Percentiles rank a stretch among this genome's conserved stretches.
Evolutionary conservation across 2,329 filamentous ascomycete genomes (phyloP).

Genomic region (Fusarium pseudocircinatum): DNA sequence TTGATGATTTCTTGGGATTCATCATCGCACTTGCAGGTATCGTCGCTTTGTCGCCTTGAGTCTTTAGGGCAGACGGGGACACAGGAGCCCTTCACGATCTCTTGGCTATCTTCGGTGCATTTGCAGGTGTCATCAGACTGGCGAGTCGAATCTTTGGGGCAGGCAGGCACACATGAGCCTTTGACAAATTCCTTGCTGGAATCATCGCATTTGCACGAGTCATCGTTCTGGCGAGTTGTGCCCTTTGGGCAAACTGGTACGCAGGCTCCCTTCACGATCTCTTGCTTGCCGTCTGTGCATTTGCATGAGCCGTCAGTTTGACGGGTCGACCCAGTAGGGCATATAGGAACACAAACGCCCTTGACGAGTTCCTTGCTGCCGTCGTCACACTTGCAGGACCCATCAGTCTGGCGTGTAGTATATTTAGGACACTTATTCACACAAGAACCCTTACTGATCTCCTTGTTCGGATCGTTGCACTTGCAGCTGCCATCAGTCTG

Average conservation of each 20-base stretch:
- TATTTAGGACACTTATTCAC: not conserved
- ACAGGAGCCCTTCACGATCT: not conserved
- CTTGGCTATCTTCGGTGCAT: not conserved
- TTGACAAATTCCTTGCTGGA: not conserved
- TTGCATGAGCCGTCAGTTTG: not conserved
- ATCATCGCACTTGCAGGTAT: not conserved
- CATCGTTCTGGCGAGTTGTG: not conserved
- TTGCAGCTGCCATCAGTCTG: not conserved
- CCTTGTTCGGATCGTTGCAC: not conserved
- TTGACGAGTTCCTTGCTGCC: not conserved
- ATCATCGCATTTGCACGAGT: not conserved
- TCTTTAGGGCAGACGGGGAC: not conserved
- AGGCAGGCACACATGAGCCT: not conserved
- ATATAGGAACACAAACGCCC: not conserved
- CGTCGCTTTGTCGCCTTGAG: not conserved
- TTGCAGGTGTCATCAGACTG: not conserved
- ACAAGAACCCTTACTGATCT: not conserved
- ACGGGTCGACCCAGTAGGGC: rapidly evolving
- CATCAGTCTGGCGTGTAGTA: not conserved
- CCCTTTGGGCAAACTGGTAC: not conserved
- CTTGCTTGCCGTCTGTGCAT: not conserved
- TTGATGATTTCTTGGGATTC: not conserved
- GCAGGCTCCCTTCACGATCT: not conserved
- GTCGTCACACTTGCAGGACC: not conserved
- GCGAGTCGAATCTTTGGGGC: not conserved